Evolutionary conservation across 2,329 filamentous ascomycete species (phyloP), one percentile per base, ranked within the genome.

Genomic region (Diaporthe sp.): DNA sequence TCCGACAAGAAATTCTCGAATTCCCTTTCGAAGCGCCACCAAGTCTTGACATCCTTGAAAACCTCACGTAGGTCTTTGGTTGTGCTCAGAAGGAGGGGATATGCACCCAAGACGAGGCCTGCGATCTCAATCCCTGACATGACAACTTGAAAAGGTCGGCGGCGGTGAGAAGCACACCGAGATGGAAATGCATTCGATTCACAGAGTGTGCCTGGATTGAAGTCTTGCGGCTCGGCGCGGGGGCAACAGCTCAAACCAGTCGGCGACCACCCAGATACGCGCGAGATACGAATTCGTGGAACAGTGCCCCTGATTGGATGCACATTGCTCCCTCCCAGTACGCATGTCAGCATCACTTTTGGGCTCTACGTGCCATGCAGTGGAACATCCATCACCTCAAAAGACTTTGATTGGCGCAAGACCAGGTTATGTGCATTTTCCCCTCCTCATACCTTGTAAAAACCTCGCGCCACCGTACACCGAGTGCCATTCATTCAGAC

Each of bases 21-120:
- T 5, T 63, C 58, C 22, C 34, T 63, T 28, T 63, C 58, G 15
- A 63, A 63, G n/a, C 22, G 39, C 58, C 58, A 63, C 58, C 58
- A 63, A 1, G 58, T 63, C 25, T 63, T 63, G 37, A 44, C 37
- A 44, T 63, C 58, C 17, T 44, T 25, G 37, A 63, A 63, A 20
- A 63, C 12, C 2, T 28, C 58, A 2, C 58, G 58, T 1, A 63
- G 20, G 22, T 44, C 37, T 25, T 42, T 63, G 22, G 37, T 25
- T 25, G 60, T 63, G 4, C 39, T 37, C 22, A 63, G 12, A 9
- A 63, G 60, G 10, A 63, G 8, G 9, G 60, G 60, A 20, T 42
- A 63, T 17, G 39, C 39, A 0, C 60, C 60, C 12, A 63, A 17
- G 37, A 63, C 37, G 22, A 63, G 31, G 5, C 58, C 58, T 15